These are phyloP conservation scores for Mychonastes homosphaera DNA, from an alignment of 139 green algal genomes.

Conservation along the genomic window DNA sequence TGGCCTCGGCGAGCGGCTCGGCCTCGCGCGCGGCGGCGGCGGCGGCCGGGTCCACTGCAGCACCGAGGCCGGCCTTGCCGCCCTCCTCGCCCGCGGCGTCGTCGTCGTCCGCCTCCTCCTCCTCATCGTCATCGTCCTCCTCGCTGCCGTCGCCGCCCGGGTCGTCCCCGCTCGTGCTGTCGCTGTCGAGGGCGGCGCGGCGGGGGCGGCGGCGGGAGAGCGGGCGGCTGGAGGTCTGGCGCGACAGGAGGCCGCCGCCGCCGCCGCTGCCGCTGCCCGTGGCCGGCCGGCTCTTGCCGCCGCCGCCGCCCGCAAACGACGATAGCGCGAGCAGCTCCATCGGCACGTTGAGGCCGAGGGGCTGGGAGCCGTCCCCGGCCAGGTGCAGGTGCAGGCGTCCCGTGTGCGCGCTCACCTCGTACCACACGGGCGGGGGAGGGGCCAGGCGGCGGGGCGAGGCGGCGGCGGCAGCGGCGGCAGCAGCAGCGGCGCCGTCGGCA, in stretches of 20 bases:
- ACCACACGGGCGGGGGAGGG: slow-evolving; percentile 31
- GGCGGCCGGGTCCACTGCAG: neutral
- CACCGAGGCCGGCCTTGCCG: neutral
- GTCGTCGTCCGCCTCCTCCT: neutral
- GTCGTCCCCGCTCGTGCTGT: neutral
- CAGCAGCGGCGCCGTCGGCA: neutral
- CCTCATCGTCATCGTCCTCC: slow-evolving; percentile 5
- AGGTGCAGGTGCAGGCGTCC: slow-evolving; percentile 65
- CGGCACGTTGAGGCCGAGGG: slow-evolving; percentile 54
- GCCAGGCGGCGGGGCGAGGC: too few relatives aligned
- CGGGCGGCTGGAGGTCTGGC: too few relatives aligned
- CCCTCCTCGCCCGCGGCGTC: neutral
- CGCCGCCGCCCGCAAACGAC: neutral
- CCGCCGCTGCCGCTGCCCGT: neutral
- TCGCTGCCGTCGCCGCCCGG: neutral
- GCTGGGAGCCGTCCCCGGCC: slow-evolving; percentile 37
- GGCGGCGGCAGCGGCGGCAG: slow-evolving; percentile 13
- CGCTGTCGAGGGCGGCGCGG: too few relatives aligned
- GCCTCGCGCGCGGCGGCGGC: neutral
- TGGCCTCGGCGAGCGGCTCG: too few relatives aligned
- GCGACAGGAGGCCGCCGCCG: too few relatives aligned
- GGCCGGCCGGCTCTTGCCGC: slow-evolving; percentile 6
- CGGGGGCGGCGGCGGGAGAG: too few relatives aligned
- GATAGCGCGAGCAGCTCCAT: slow-evolving; percentile 45
- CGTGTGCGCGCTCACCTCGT: slow-evolving; percentile 62